A percentile compares a stretch with the other conserved stretches of the same genome.
phyloP scores from a whole-genome alignment of 2,329 filamentous ascomycete genomes.

The Aspergillus terreus region DNA sequence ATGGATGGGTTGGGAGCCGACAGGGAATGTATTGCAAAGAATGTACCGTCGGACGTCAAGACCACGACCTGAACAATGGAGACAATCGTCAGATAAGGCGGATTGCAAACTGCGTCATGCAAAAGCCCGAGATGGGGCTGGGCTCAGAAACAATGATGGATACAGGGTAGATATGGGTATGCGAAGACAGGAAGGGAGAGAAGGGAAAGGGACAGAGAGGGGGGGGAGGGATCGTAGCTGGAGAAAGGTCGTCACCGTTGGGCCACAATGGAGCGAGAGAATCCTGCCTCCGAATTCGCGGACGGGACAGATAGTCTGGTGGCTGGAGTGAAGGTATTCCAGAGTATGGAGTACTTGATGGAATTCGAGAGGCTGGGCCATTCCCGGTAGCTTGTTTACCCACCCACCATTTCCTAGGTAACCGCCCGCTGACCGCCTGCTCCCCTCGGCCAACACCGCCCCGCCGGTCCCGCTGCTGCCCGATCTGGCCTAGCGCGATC shows the following conservation, averaged over 20 bases:
- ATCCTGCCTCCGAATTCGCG: neutral
- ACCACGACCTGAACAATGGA: conserved; percentile 18
- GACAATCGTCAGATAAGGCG: conserved; percentile 21
- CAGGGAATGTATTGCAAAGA: conserved; percentile 10
- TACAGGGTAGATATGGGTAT: conserved; percentile 9
- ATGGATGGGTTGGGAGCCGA: neutral
- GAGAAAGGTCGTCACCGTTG: conserved; percentile 18
- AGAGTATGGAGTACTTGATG: conserved; percentile 6
- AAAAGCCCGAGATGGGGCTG: neutral
- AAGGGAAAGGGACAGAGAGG: conserved; percentile 17
- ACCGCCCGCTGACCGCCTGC: conserved; percentile 31
- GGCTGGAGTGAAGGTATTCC: conserved; percentile 26
- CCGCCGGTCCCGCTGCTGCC: neutral
- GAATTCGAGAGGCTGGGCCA: conserved; percentile 40
- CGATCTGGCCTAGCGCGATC: neutral
- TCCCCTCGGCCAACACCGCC: neutral
- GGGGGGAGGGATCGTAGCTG: conserved; percentile 35
- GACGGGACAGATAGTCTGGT: conserved; percentile 21
- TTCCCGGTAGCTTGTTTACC: conserved; percentile 38
- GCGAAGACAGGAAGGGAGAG: conserved; percentile 22
- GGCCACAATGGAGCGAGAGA: conserved; percentile 7
- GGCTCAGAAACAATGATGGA: conserved; percentile 1
- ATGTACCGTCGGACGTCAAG: conserved; percentile 11
- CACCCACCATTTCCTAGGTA: conserved; percentile 29
- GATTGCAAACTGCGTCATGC: conserved; percentile 1